phyloP scores from a whole-genome alignment of 139 green algal genomes.

The Edaphochlamys debaryana region DNA sequence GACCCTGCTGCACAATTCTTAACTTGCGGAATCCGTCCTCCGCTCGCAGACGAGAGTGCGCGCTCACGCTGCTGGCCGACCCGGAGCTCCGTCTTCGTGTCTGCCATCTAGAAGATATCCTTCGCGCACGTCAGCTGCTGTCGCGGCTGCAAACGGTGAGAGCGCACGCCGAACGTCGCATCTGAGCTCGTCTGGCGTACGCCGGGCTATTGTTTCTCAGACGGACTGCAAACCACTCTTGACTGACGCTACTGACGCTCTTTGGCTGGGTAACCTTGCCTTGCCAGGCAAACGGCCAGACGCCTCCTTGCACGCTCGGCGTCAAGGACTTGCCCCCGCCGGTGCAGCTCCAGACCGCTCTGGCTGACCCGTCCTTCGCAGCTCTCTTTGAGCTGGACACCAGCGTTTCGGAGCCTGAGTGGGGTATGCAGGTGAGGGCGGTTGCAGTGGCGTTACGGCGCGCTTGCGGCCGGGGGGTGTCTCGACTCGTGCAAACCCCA shows the following conservation, averaged over 20 bases:
- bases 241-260: no score
- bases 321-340: not conserved
- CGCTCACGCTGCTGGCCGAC: constrained; percentile 46
- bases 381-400: constrained; percentile 26
- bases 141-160: not conserved
- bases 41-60: constrained; percentile 39
- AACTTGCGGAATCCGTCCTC: not conserved
- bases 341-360: constrained; percentile 31
- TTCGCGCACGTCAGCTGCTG: not conserved
- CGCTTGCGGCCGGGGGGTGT: no score
- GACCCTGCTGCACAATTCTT: no score
- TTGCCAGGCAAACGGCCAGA: no score
- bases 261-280: no score
- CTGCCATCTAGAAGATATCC: constrained; percentile 34
- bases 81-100: constrained; percentile 43
- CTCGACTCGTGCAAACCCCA: no score
- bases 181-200: not conserved
- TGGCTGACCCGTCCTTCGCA: constrained; percentile 12
- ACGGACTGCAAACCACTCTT: no score
- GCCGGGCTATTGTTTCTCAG: no score
- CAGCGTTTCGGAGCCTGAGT: constrained; percentile 9
- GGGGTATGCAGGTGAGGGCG: constrained; percentile 34
- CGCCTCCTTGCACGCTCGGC: no score
- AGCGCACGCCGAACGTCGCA: not conserved
- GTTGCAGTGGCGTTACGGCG: no score